Evolutionary conservation across 352 stramenopile genomes (phyloP).

Genomic region (Pythium chondricola): DNA sequence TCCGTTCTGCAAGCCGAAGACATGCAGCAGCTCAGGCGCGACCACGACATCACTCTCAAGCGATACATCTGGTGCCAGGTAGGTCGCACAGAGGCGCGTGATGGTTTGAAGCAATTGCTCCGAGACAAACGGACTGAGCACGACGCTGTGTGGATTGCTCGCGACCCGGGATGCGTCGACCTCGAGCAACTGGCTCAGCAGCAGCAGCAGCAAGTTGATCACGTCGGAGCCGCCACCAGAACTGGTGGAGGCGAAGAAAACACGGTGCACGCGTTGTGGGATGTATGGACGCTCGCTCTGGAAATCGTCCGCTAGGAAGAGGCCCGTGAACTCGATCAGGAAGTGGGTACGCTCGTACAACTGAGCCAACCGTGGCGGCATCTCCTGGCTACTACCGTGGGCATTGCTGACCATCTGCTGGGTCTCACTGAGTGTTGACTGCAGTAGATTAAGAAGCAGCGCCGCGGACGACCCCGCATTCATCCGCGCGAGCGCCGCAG

Average conservation of each 20-base stretch:
- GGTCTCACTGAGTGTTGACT: constrained; percentile 44
- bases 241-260: constrained; percentile 18
- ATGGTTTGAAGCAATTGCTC: constrained; percentile 70
- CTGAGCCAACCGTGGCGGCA: constrained; percentile 51
- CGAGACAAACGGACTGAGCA: constrained; percentile 74
- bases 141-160: constrained; percentile 42
- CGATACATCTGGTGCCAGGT: constrained; percentile 48
- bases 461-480: constrained; percentile 45
- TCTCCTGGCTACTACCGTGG: constrained; percentile 26
- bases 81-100: constrained; percentile 71
- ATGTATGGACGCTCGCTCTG: constrained; percentile 66
- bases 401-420: constrained; percentile 37
- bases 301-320: constrained; percentile 79
- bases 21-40: constrained; percentile 42
- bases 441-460: constrained; percentile 52
- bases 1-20: constrained; percentile 57
- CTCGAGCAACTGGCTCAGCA: constrained; percentile 67
- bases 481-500: constrained; percentile 57
- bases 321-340: constrained; percentile 58
- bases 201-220: constrained; percentile 53
- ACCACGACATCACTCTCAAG: constrained; percentile 26
- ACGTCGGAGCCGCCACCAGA: constrained; percentile 14
- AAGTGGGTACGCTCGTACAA: constrained; percentile 80
- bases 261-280: constrained; percentile 44
- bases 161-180: constrained; percentile 59